Base-by-base conservation (phyloP, 768 basidiomycete species). In the Dacryopinax primogenitus region DNA sequence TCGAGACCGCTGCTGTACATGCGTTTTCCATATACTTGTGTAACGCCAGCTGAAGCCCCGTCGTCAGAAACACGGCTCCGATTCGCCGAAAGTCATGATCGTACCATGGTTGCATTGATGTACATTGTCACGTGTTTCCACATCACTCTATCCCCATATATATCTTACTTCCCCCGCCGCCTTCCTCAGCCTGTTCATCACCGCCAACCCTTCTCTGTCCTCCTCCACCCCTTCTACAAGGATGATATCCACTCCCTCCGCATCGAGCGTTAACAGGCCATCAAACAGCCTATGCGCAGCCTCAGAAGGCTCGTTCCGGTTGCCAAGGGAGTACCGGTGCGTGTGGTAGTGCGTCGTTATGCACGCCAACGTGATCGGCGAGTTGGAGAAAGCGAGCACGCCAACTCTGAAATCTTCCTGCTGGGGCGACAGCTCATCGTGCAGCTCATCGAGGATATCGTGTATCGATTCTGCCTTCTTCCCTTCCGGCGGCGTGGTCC, bases 131-230 rank as follows among this genome's bases (percentile, higher is more conserved):
- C n/a, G n/a, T n/a, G n/a, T n/a, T n/a, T n/a, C n/a, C n/a, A n/a
- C n/a, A n/a, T n/a, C n/a, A 62, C 4, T n/a, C 30, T 66, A 67
- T 35, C 67, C 35, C 18, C 45, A 66, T 9, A 79, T 66, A 76
- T 77, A 78, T 36, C 67, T 66, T 11, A 69, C 70, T 62, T 86
- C 83, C 2, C 86, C 84, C 6, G 93, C 92, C 1, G 95, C 94
- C 73, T 97, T 97, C 67, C 82, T 82, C 28, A 93, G 84, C 18
- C 95, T 82, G 74, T 98, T 96, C 92, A 96, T 97, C 32, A 97
- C 83, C 4, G 95, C 95, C 32, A 96, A 75, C 0, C 95, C 95
- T 71, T 96, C 87, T 35, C 84, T 81, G 32, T 81, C 82, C 74
- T 96, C 91, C 37, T 79, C 75, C 9, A 94, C 80, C 67, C 87